phyloP scores from a whole-genome alignment of 2,329 filamentous ascomycete genomes.

The Fonsecaea monophora region DNA sequence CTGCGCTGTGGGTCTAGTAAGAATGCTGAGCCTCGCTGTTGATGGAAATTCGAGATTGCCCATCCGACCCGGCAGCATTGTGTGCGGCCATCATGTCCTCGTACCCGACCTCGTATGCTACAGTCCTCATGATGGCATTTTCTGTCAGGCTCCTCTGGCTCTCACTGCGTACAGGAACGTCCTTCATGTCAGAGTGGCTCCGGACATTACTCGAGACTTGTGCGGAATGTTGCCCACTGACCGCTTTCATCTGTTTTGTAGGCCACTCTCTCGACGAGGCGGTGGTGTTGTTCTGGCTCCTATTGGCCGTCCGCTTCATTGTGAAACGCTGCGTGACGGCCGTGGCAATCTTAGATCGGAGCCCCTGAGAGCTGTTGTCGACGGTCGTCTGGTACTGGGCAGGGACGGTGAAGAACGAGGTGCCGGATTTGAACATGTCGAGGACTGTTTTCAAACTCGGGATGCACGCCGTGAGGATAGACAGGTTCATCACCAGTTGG shows the following conservation, averaged over 20 bases:
- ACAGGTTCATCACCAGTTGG: conserved; percentile 32
- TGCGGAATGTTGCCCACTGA: conserved; percentile 4
- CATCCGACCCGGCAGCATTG: background rate
- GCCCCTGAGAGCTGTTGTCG: background rate
- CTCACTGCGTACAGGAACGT: conserved; percentile 17
- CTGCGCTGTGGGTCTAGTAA: background rate
- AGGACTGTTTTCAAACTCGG: conserved; percentile 35
- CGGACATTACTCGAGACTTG: no score
- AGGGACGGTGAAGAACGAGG: conserved; percentile 22
- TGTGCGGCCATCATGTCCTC: conserved; percentile 18
- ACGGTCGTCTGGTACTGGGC: background rate
- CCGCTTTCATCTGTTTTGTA: background rate
- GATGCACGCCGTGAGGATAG: conserved; percentile 40
- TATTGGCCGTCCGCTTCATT: background rate
- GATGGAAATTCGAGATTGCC: conserved; percentile 1
- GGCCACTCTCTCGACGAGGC: background rate
- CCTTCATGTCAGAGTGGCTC: background rate
- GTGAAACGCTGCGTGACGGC: background rate
- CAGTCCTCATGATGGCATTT: conserved; percentile 35
- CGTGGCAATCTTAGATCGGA: background rate
- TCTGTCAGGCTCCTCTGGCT: conserved; percentile 30
- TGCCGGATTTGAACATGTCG: conserved; percentile 35
- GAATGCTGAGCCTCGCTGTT: background rate
- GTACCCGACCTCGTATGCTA: conserved; percentile 34
- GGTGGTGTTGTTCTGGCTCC: background rate